Conservation (phyloP, 106 monocot species). For the Narthecium ossifragum region DNA sequence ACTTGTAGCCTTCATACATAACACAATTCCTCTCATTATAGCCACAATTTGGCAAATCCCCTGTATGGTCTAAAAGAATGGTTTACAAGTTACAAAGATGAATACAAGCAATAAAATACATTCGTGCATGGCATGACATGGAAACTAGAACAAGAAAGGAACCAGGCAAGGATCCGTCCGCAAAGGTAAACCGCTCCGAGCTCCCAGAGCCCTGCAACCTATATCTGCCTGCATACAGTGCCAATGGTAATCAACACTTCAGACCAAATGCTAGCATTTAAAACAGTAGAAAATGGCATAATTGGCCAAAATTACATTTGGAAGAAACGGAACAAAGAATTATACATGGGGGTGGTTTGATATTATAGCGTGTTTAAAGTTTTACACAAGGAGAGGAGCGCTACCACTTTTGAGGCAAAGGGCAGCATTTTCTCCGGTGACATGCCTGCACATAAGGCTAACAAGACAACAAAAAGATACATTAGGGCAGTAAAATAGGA, state of each 20-base stretch:
- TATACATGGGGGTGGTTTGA: background rate
- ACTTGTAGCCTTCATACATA: too few relatives aligned
- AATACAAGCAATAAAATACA: too few relatives aligned
- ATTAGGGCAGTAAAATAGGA: background rate
- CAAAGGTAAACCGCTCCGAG: constrained; percentile 61
- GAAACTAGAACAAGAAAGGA: constrained; percentile 39
- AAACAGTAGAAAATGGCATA: background rate
- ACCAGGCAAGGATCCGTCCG: constrained; percentile 50
- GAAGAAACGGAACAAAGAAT: too few relatives aligned
- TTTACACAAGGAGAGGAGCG: background rate
- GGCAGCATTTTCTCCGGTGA: constrained; percentile 76
- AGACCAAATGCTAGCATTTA: background rate
- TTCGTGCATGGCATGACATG: too few relatives aligned
- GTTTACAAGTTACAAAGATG: too few relatives aligned
- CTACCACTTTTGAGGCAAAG: constrained; percentile 81
- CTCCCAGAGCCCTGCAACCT: constrained; percentile 69
- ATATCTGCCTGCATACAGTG: constrained; percentile 57
- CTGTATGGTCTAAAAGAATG: too few relatives aligned
- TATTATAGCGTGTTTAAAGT: background rate
- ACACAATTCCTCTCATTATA: too few relatives aligned
- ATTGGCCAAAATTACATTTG: background rate
- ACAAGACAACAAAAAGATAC: background rate
- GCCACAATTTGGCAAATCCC: too few relatives aligned
- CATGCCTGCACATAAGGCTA: constrained; percentile 65
- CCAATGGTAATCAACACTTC: background rate